phyloP scores from a whole-genome alignment of 2,329 filamentous ascomycete genomes.

The Nemania diffusa region DNA sequence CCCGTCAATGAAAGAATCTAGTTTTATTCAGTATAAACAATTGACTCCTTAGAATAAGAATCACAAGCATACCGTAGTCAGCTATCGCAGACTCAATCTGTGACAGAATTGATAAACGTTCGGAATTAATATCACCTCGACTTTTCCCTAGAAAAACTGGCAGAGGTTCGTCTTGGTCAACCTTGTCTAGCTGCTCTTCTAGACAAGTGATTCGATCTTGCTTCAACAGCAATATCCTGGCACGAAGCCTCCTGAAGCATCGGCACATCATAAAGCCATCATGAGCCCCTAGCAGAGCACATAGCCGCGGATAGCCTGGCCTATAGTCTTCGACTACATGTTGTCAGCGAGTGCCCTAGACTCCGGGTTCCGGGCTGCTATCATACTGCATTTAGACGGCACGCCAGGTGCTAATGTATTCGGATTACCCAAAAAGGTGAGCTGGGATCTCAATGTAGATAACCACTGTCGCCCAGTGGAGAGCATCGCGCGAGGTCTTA shows the following conservation, averaged over 20 bases:
- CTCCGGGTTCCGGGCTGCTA: no score
- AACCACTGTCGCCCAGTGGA: no score
- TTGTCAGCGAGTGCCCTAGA: no score
- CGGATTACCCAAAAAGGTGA: no score
- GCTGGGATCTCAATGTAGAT: no score
- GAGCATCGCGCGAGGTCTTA: no score
- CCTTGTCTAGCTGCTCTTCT: conserved; percentile 43
- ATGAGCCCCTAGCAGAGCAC: conserved; percentile 47
- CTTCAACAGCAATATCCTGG: conserved; percentile 48
- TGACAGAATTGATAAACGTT: conserved; percentile 13
- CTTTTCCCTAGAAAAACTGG: conserved; percentile 24
- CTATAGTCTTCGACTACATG: conserved; percentile 48
- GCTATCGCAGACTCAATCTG: conserved; percentile 23
- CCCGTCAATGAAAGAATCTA: no score
- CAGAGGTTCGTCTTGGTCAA: conserved; percentile 43
- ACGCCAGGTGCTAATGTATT: no score
- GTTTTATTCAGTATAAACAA: no score
- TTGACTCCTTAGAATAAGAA: no score
- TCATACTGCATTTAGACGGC: no score
- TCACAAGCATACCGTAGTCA: conserved; percentile 36
- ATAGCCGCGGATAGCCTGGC: conserved; percentile 48
- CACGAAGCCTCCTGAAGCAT: conserved; percentile 45
- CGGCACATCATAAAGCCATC: conserved; percentile 45
- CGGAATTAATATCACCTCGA: conserved; percentile 18
- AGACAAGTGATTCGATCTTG: conserved; percentile 47